Evolutionary conservation across 441 rosid species (phyloP), one percentile per base, ranked within the genome.

Genomic region (Erodium moschatum): DNA sequence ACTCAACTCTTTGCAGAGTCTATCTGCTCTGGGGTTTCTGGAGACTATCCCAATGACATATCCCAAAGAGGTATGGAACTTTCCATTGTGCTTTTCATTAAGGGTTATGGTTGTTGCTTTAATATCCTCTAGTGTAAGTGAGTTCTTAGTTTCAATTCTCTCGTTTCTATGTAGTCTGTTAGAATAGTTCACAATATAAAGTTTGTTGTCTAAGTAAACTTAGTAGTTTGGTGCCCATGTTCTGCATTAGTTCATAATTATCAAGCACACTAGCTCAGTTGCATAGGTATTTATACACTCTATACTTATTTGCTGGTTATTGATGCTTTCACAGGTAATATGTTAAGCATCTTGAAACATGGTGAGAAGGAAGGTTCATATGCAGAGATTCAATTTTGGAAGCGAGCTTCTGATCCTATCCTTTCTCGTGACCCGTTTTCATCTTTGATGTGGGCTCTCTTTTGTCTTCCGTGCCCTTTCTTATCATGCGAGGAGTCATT

Each of bases 381-480:
- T 76, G 78, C 86, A 72, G 94, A 83, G 72, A 72, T 69, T 68
- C 88, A 84, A 71, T 89, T 96, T 64, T 88, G 96, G 96, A 88
- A 77, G 70, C 90, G 86, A 77, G 88, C 91, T 71, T 81, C 93
- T 74, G 95, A 86, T 78, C 97, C 99, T 20, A 78, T 90, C 80
- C 92, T 96, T 72, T 81, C 83, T 50, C 92, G 78, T 79, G 99
- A 96, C 80, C 91, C 98, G 67, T 96, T 96, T 80, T 92, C 99
- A 74, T 88, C 99, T 38, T 83, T 96, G 81, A 92, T 92, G 94
- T 96, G 98, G 98, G 81, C 85, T 79, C 81, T 96, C 72, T 96
- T 85, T 79, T 96, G 98, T 79, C 98, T 96, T 76, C 99, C 99
- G 48, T 78, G 65, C 69, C 97, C 96, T 70, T 90, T 92, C 80